These are phyloP conservation scores for Cichorium intybus DNA, from an alignment of 140 eudicot genomes.

Conservation along the genomic window DNA sequence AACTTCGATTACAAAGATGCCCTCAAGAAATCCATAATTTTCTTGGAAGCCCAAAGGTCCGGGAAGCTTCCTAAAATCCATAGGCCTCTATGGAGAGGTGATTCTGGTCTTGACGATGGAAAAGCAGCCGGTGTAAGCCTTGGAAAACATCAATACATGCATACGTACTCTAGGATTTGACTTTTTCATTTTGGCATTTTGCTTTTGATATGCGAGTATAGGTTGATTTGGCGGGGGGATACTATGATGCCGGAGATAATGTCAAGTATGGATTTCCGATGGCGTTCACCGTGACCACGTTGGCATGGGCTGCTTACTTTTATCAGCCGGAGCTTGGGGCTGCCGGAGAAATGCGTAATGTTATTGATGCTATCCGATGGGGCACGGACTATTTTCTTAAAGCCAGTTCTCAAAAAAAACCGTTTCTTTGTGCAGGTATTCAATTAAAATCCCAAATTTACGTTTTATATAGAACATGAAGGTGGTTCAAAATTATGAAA, in stretches of 20 bases:
- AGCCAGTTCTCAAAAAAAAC: constrained; percentile 37
- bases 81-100: constrained; percentile 80
- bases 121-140: constrained; percentile 50
- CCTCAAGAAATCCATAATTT: constrained; percentile 63
- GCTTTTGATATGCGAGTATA: constrained; percentile 15
- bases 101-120: constrained; percentile 83
- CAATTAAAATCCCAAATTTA: background rate
- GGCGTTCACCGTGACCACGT: constrained; percentile 86
- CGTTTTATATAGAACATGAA: too few species aligned
- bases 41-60: constrained; percentile 88
- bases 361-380: constrained; percentile 56
- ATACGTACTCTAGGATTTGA: background rate
- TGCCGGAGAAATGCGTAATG: constrained; percentile 58
- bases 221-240: constrained; percentile 93
- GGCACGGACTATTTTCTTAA: constrained; percentile 82
- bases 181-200: too few species aligned
- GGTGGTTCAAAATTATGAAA: background rate
- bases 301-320: constrained; percentile 65
- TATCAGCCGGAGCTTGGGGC: constrained; percentile 46
- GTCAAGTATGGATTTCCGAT: constrained; percentile 84
- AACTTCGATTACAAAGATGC: constrained; percentile 57
- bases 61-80: constrained; percentile 76
- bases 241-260: constrained; percentile 95
- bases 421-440: constrained; percentile 68
- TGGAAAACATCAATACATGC: background rate